Conservation (phyloP, 495 filamentous ascomycete species). For the Aspergillus sclerotioniger region DNA sequence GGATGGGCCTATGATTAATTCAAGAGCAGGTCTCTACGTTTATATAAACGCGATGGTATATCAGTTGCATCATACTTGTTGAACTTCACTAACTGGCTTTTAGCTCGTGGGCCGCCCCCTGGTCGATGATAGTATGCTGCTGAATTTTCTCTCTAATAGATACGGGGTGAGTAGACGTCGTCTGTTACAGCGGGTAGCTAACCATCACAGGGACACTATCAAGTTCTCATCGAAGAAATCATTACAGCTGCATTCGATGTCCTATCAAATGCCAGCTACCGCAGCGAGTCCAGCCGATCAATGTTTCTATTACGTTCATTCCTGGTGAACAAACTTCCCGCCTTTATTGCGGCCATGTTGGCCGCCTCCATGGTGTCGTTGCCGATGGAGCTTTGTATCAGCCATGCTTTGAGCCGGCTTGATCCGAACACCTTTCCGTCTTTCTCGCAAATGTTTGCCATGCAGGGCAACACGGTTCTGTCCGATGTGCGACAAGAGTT, state of each 20-base stretch:
- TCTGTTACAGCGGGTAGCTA: background rate
- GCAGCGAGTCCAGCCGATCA: conserved; percentile 66
- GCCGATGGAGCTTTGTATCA: conserved; percentile 74
- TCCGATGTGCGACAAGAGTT: conserved; percentile 89
- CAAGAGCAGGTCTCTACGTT: conserved; percentile 89
- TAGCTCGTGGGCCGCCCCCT: conserved; percentile 79
- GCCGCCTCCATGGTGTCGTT: conserved; percentile 61
- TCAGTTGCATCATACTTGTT: background rate
- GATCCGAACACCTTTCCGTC: conserved; percentile 79
- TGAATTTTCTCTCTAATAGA: conserved; percentile 76
- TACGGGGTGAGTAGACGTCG: conserved; percentile 58
- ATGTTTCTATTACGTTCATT: conserved; percentile 85
- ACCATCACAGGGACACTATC: conserved; percentile 61
- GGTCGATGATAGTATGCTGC: conserved; percentile 75
- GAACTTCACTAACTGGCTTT: conserved; percentile 30
- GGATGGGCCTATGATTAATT: conserved; percentile 67
- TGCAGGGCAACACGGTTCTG: conserved; percentile 69
- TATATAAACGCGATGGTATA: conserved; percentile 82
- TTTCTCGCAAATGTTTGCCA: conserved; percentile 76
- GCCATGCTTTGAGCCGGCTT: conserved; percentile 70
- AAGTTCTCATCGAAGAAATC: conserved; percentile 72
- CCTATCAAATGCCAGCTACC: conserved; percentile 79
- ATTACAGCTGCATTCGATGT: conserved; percentile 88
- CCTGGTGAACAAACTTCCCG: conserved; percentile 87
- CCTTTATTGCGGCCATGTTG: conserved; percentile 66